A percentile compares a stretch with the other conserved stretches of the same genome.
Evolutionary conservation across 768 basidiomycete species (phyloP).

Genomic region (Boletales sp.): DNA sequence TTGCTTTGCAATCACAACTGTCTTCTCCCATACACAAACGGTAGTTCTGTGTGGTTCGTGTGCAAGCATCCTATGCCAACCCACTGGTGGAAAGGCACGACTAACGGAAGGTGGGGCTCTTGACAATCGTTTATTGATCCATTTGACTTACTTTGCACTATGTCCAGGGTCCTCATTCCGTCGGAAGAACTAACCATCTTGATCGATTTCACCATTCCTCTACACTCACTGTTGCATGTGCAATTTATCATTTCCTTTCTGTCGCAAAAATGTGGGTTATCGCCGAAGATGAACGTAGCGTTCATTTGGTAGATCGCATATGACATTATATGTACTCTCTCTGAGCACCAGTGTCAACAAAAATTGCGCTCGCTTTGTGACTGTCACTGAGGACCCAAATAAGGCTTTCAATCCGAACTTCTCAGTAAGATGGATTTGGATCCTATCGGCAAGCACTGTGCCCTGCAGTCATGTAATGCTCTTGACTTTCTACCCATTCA

Average conservation of each 20-base stretch:
- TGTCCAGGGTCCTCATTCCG: conserved; percentile 93
- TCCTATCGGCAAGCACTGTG: conserved; percentile 63
- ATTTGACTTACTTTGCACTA: conserved; percentile 9
- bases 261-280: too few relatives aligned
- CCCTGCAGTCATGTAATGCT: conserved; percentile 52
- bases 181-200: conserved; percentile 72
- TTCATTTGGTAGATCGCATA: conserved; percentile 5
- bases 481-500: conserved; percentile 77
- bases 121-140: not conserved
- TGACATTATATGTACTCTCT: conserved; percentile 10
- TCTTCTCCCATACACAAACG: conserved; percentile 99
- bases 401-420: too few relatives aligned
- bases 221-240: conserved; percentile 1
- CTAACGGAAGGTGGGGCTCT: conserved; percentile 86
- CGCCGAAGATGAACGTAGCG: not conserved
- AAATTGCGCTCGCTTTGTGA: not conserved
- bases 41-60: conserved; percentile 94
- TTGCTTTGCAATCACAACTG: conserved; percentile 93
- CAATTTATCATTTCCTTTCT: not conserved
- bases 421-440: conserved; percentile 38
- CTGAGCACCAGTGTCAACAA: conserved; percentile 1
- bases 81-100: conserved; percentile 96
- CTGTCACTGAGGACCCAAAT: too few relatives aligned
- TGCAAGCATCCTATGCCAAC: conserved; percentile 94
- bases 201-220: not conserved